Conservation (phyloP, 805 yeast species). For the Candida hispaniensis region DNA sequence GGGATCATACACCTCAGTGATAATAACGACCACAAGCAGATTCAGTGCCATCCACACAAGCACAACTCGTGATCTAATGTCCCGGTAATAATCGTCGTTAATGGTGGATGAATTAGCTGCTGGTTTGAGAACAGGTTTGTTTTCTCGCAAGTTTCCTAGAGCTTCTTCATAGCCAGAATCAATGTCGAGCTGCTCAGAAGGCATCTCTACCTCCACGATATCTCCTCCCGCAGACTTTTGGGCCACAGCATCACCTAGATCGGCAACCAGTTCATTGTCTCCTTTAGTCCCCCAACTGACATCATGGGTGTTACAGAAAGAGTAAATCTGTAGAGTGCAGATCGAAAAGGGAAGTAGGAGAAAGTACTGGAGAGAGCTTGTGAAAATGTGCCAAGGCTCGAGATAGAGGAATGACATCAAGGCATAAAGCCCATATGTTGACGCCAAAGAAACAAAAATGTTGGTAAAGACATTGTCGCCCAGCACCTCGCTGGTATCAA, state of each 20-base stretch:
- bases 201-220: slow-evolving; percentile 69
- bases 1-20: slow-evolving; percentile 69
- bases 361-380: slow-evolving; percentile 82
- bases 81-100: slow-evolving; percentile 80
- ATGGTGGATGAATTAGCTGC: slow-evolving; percentile 31
- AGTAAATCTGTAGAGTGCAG: slow-evolving; percentile 87
- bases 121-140: slow-evolving; percentile 46
- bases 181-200: slow-evolving; percentile 59
- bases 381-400: slow-evolving; percentile 94
- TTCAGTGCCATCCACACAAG: slow-evolving; percentile 85
- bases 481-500: slow-evolving; percentile 25
- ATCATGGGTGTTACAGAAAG: slow-evolving; percentile 96
- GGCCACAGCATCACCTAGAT: slow-evolving; percentile 70
- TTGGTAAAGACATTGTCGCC: slow-evolving; percentile 42
- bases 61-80: slow-evolving; percentile 91
- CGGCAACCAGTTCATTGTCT: slow-evolving; percentile 61
- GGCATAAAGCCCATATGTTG: slow-evolving; percentile 85
- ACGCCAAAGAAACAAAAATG: slow-evolving; percentile 70
- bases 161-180: slow-evolving; percentile 75
- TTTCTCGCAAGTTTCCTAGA: slow-evolving; percentile 58
- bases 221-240: slow-evolving; percentile 75
- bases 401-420: slow-evolving; percentile 73
- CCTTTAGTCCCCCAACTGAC: slow-evolving; percentile 99
- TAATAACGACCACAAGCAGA: slow-evolving; percentile 70
- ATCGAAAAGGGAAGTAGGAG: slow-evolving; percentile 83